These are phyloP conservation scores for Reticulascus tulasneorum DNA, from an alignment of 2,329 filamentous ascomycete genomes.

Conservation along the genomic window DNA sequence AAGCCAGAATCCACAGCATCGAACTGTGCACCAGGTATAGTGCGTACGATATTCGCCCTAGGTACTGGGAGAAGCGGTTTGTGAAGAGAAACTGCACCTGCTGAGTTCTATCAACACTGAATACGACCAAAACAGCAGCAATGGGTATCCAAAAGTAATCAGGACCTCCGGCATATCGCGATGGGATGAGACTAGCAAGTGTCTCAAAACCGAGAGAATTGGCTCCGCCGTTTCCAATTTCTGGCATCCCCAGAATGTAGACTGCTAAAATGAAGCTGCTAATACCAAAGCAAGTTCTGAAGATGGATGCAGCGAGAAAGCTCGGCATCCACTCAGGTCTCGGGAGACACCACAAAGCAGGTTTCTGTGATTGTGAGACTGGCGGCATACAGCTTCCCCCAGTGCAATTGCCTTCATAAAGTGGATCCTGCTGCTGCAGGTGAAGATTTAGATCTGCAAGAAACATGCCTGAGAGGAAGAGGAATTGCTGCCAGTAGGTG, in stretches of 20 bases:
- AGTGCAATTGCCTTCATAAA: too few relatives aligned
- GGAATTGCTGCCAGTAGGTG: constrained; percentile 6
- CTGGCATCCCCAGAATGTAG: too few relatives aligned
- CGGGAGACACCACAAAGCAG: too few relatives aligned
- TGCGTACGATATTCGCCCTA: constrained; percentile 59
- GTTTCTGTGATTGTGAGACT: too few relatives aligned
- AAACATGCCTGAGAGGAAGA: constrained; percentile 7
- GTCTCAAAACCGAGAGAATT: too few relatives aligned
- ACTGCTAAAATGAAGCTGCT: too few relatives aligned
- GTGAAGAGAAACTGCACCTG: constrained; percentile 57
- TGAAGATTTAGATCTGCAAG: not conserved
- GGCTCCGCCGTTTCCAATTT: too few relatives aligned
- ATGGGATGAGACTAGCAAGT: not conserved
- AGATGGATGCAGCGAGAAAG: too few relatives aligned
- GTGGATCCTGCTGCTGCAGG: too few relatives aligned
- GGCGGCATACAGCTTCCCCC: too few relatives aligned
- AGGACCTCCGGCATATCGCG: not conserved
- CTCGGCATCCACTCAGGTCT: too few relatives aligned
- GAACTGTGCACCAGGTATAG: constrained; percentile 64
- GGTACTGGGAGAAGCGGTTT: constrained; percentile 53
- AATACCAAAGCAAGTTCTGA: too few relatives aligned
- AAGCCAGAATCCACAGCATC: constrained; percentile 52
- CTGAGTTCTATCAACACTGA: constrained; percentile 20
- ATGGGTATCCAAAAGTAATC: constrained; percentile 4
- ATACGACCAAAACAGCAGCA: constrained; percentile 2